phyloP scores from a whole-genome alignment of 2,329 filamentous ascomycete species.

The Diaporthe australafricana region DNA sequence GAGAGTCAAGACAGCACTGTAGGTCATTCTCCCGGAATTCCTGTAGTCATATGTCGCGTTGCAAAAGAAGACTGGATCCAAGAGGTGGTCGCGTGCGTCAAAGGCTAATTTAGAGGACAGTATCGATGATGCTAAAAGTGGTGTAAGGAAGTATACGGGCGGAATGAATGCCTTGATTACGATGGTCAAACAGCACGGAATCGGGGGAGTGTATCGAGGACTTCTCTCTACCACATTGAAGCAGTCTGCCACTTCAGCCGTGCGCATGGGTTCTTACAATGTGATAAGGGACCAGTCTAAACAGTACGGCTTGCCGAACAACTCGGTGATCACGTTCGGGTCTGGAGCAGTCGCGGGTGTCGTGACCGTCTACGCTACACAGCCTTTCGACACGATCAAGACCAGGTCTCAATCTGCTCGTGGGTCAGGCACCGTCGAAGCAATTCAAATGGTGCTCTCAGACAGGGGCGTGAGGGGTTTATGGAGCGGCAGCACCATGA shows the following conservation, averaged over 20 bases:
- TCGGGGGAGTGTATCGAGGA: constrained; percentile 41
- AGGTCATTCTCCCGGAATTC: background rate
- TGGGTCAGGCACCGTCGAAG: constrained; percentile 68
- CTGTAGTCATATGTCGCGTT: background rate
- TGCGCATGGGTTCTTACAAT: constrained; percentile 62
- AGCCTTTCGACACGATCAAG: constrained; percentile 74
- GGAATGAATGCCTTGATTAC: background rate
- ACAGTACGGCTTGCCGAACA: constrained; percentile 38
- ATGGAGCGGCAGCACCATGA: constrained; percentile 77
- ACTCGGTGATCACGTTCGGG: constrained; percentile 20
- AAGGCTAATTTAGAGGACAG: background rate
- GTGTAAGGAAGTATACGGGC: background rate
- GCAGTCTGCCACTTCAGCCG: constrained; percentile 59
- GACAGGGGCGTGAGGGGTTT: constrained; percentile 71
- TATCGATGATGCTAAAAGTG: background rate
- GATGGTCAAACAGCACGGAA: background rate
- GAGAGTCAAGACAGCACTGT: constrained; percentile 1
- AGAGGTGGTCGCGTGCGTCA: background rate
- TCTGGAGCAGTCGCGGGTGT: constrained; percentile 64
- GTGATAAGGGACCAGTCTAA: constrained; percentile 52
- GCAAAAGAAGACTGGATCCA: background rate
- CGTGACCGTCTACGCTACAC: constrained; percentile 69
- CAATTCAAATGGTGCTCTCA: constrained; percentile 62
- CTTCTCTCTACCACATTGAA: constrained; percentile 59
- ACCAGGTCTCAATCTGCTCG: constrained; percentile 70